These are phyloP conservation scores for Coemansia sp. DNA, from an alignment of 192 early-diverging fungal genomes.

Conservation along the genomic window DNA sequence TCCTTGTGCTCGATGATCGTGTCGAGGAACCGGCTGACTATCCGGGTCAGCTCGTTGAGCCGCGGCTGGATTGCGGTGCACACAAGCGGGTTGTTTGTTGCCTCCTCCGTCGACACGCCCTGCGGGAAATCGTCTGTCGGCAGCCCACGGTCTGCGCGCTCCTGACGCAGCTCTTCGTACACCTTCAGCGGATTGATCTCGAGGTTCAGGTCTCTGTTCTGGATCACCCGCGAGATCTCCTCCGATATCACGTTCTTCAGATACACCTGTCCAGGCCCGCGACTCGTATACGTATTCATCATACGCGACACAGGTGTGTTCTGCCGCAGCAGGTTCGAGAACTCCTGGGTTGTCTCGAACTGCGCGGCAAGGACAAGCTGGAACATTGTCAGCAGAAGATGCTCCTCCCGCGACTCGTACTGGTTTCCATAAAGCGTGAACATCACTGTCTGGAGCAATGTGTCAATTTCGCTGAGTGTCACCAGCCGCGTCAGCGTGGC, in stretches of 20 bases:
- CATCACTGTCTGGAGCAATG: conserved; percentile 93
- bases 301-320: conserved; percentile 97
- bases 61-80: conserved; percentile 82
- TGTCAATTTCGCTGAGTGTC: conserved; percentile 87
- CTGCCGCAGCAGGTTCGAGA: conserved; percentile 83
- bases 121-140: conserved; percentile 60
- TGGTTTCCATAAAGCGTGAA: conserved; percentile 96
- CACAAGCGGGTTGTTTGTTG: conserved; percentile 79
- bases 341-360: conserved; percentile 90
- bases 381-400: conserved; percentile 93
- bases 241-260: conserved; percentile 82
- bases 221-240: conserved; percentile 77
- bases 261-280: conserved; percentile 91
- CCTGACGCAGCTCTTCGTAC: conserved; percentile 53
- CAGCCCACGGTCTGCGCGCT: conserved; percentile 33
- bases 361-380: conserved; percentile 91
- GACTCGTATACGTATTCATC: conserved; percentile 96
- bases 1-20: conserved; percentile 83
- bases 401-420: conserved; percentile 95
- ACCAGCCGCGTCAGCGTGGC: conserved; percentile 82
- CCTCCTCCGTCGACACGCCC: conserved; percentile 80
- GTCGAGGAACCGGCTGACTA: conserved; percentile 80
- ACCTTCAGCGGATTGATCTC: conserved; percentile 95
- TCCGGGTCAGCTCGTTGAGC: conserved; percentile 79
- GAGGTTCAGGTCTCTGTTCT: conserved; percentile 80